phyloP scores from a whole-genome alignment of 2,329 filamentous ascomycete genomes.

The Basipetospora chlamydospora region DNA sequence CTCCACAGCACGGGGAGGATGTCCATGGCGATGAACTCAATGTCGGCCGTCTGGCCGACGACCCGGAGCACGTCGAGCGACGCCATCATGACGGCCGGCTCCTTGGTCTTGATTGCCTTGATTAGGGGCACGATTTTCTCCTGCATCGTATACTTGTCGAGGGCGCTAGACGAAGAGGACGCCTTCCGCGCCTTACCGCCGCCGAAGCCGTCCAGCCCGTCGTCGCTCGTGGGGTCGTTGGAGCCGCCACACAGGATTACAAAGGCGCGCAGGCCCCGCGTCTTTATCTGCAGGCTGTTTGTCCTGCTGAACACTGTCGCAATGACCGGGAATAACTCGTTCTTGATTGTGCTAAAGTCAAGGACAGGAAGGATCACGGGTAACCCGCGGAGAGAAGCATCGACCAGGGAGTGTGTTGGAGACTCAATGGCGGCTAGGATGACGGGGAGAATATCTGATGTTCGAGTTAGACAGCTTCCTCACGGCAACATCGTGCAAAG shows the following conservation, averaged over 20 bases:
- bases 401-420: constrained; percentile 75
- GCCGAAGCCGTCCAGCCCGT: constrained; percentile 70
- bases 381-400: constrained; percentile 67
- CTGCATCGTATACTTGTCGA: constrained; percentile 97
- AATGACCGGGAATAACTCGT: constrained; percentile 88
- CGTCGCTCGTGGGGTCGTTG: constrained; percentile 35
- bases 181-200: constrained; percentile 48
- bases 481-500: background rate
- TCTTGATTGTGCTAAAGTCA: constrained; percentile 94
- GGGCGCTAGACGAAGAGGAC: constrained; percentile 45
- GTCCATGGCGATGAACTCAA: constrained; percentile 84
- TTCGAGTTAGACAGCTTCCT: constrained; percentile 1
- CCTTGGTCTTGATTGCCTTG: constrained; percentile 91
- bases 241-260: constrained; percentile 75
- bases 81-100: constrained; percentile 94
- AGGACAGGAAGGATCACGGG: constrained; percentile 72
- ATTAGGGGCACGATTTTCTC: constrained; percentile 90
- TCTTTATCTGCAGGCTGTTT: constrained; percentile 86
- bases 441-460: constrained; percentile 70
- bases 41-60: constrained; percentile 67
- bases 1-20: constrained; percentile 80
- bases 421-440: constrained; percentile 75
- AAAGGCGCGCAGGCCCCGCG: constrained; percentile 81
- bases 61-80: constrained; percentile 73
- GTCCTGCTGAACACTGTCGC: constrained; percentile 85